Percentiles rank a stretch among this genome's conserved stretches.
Conservation (phyloP, 805 yeast species). For the Zygoascus flipseniorum region DNA sequence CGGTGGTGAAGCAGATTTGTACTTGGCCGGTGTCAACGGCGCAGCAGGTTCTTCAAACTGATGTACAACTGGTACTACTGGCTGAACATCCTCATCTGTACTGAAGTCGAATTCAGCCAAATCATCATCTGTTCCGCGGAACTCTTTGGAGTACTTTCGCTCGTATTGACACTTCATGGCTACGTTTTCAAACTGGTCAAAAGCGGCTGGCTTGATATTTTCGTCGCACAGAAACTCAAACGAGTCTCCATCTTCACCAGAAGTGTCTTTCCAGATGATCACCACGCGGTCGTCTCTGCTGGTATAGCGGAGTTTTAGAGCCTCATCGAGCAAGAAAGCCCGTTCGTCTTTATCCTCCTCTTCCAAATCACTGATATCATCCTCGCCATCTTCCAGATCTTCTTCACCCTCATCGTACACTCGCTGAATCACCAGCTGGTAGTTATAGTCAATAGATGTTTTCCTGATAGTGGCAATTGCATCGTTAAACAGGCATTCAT, state of each 20-base stretch:
- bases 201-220: slow-evolving; percentile 37
- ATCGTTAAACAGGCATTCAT: slow-evolving; percentile 64
- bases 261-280: slow-evolving; percentile 71
- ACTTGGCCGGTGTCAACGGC: background rate
- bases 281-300: slow-evolving; percentile 47
- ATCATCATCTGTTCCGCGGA: slow-evolving; percentile 39
- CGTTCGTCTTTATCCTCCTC: slow-evolving; percentile 54
- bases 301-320: slow-evolving; percentile 46
- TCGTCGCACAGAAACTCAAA: slow-evolving; percentile 72
- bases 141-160: slow-evolving; percentile 48
- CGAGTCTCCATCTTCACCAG: slow-evolving; percentile 79
- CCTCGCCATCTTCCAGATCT: slow-evolving; percentile 41
- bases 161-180: slow-evolving; percentile 69
- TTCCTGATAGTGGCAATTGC: slow-evolving; percentile 66
- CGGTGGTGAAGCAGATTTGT: slow-evolving; percentile 8
- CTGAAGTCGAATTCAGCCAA: slow-evolving; percentile 50
- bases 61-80: background rate
- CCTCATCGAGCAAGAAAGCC: slow-evolving; percentile 56
- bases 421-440: slow-evolving; percentile 62
- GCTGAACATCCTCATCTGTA: slow-evolving; percentile 8
- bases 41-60: background rate
- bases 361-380: slow-evolving; percentile 36
- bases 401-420: slow-evolving; percentile 63
- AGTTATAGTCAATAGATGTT: slow-evolving; percentile 55
- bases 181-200: slow-evolving; percentile 52